A percentile compares a stretch with the other conserved stretches of the same genome.
Conservation (phyloP, 179 eudicot species). For the Silene noctiflora region DNA sequence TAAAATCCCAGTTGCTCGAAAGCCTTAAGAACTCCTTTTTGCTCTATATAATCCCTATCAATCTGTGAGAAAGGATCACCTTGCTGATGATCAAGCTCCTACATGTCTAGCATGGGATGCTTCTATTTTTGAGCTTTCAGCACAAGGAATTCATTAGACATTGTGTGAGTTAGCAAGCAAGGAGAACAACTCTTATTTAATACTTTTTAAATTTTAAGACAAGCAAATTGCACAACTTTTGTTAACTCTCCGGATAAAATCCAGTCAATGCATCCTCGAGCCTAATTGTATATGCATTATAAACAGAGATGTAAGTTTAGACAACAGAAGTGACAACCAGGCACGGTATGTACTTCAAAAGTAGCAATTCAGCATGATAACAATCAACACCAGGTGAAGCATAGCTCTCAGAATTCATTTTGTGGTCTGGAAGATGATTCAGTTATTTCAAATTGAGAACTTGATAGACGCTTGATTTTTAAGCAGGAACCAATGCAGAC, state of each 20-base stretch:
- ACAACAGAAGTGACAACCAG: neutral
- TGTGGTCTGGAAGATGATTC: neutral
- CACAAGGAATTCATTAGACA: neutral
- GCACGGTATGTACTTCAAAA: neutral
- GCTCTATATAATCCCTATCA: neutral
- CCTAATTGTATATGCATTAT: neutral
- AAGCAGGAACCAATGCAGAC: neutral
- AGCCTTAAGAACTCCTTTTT: neutral
- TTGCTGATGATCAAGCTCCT: neutral
- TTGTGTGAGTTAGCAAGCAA: neutral
- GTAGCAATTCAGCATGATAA: neutral
- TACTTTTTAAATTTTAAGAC: neutral
- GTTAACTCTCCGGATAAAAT: neutral
- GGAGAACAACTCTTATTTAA: neutral
- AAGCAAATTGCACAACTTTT: neutral
- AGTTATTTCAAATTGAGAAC: neutral
- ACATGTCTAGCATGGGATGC: neutral
- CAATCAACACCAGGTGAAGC: neutral
- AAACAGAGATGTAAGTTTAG: neutral
- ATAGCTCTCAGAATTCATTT: neutral
- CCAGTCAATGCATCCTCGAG: neutral
- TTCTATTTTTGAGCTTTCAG: conserved; percentile 1
- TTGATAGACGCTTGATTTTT: neutral
- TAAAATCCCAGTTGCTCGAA: neutral
- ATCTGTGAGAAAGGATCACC: neutral